Conservation (phyloP, 306 rosid species). For the Ceratonia siliqua region DNA sequence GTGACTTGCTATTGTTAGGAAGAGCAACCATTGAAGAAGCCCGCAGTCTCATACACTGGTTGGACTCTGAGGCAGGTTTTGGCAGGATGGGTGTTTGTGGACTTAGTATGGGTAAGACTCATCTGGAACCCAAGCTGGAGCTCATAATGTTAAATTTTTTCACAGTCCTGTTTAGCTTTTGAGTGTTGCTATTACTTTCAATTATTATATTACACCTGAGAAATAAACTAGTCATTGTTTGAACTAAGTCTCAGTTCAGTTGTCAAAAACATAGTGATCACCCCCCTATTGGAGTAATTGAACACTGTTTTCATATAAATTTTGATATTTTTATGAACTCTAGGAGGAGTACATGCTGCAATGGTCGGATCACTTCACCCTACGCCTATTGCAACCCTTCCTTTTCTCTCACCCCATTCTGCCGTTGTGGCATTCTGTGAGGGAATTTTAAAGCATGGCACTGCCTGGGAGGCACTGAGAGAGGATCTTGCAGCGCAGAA, state of each 20-base stretch:
- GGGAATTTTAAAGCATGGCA: slow-evolving; percentile 90
- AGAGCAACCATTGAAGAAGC: slow-evolving; percentile 97
- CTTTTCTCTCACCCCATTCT: slow-evolving; percentile 95
- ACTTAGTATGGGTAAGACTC: slow-evolving; percentile 93
- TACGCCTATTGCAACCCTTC: slow-evolving; percentile 88
- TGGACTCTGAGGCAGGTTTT: slow-evolving; percentile 83
- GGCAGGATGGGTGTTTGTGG: slow-evolving; percentile 99
- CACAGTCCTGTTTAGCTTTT: slow-evolving; percentile 11
- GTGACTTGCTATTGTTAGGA: slow-evolving; percentile 95
- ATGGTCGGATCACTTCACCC: slow-evolving; percentile 99
- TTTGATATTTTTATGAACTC: slow-evolving; percentile 34
- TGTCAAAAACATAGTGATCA: neutral
- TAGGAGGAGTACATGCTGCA: slow-evolving; percentile 99
- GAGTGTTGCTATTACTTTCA: neutral
- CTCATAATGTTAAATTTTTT: slow-evolving; percentile 32
- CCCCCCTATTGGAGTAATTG: neutral
- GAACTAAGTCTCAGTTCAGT: slow-evolving; percentile 11
- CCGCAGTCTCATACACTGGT: slow-evolving; percentile 88
- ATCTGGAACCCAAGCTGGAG: slow-evolving; percentile 25
- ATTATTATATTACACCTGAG: neutral
- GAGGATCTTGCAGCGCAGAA: slow-evolving; percentile 72
- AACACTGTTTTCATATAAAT: slow-evolving; percentile 28
- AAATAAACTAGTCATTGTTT: slow-evolving; percentile 22
- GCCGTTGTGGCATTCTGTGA: slow-evolving; percentile 99
- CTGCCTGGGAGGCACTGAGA: slow-evolving; percentile 96